Evolutionary conservation across 2,329 filamentous ascomycete genomes (phyloP).

Genomic region (Phaeophleospora eucalypticola): DNA sequence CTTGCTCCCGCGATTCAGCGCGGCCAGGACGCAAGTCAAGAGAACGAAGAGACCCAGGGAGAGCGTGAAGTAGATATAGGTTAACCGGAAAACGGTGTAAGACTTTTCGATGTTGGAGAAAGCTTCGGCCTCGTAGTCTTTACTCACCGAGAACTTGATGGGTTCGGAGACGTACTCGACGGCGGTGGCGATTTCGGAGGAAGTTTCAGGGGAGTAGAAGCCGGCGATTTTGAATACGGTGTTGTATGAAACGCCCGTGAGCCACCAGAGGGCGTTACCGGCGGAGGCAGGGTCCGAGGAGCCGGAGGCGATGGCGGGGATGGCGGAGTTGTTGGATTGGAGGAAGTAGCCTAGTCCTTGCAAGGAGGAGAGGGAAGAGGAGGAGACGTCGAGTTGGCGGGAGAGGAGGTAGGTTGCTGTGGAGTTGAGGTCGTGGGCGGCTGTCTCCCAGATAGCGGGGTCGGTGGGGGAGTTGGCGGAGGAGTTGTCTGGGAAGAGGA

Average conservation of each 20-base stretch:
- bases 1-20: conserved; percentile 21
- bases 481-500: neutral
- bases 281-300: conserved; percentile 2
- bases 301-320: conserved; percentile 10
- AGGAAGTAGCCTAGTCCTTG: conserved; percentile 6
- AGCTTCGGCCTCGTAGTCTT: neutral
- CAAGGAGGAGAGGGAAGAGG: conserved; percentile 1
- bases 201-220: conserved; percentile 10
- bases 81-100: conserved; percentile 22
- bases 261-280: conserved; percentile 13
- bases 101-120: conserved; percentile 5
- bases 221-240: conserved; percentile 16
- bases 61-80: conserved; percentile 28
- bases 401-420: conserved; percentile 7
- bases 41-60: conserved; percentile 27
- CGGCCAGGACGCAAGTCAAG: conserved; percentile 28
- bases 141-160: conserved; percentile 6
- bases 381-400: conserved; percentile 3
- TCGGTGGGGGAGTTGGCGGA: neutral
- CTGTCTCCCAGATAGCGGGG: neutral
- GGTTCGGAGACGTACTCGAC: neutral
- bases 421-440: conserved; percentile 4
- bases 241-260: conserved; percentile 8
- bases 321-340: conserved; percentile 4
- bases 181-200: neutral